Base-by-base conservation (phyloP, 2,329 filamentous ascomycete species). In the Neonectria hederae region DNA sequence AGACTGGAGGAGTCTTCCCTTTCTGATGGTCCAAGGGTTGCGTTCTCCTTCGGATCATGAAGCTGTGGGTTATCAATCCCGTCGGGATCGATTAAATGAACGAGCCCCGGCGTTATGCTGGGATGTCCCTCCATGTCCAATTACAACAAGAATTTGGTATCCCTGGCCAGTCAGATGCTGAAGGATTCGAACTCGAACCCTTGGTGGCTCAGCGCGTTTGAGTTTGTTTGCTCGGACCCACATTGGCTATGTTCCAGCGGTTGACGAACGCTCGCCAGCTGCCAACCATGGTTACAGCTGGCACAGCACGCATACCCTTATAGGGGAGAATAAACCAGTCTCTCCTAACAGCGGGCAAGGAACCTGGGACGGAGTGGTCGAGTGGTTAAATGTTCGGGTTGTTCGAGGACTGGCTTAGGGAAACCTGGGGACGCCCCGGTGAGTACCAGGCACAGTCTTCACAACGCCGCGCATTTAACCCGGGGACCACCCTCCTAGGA, bases 221-320 rank as follows among this genome's bases (percentile, higher is more conserved):
- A 8, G 13, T 51, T 32, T 21, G 17, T 26, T 49, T 24, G 48
- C 48, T 32, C 6, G 48, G 45, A 26, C 13, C 45, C 22, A 26
- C 45, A 26, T 19, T 26, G 22, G 45, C 24, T 13, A 19, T n/a
- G 22, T n/a, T 21, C 48, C 13, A 51, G 48, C 32, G 48, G 48
- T 51, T 32, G 58, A 32, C 64, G 59, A 54, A 54, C 51, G 54
- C 40, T 56, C 32, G 54, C 61, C 69, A 66, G 56, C 65, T 51
- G 66, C 19, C 28, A 35, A 32, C 51, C 46, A 48, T 48, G 49
- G 21, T 30, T 24, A 22, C 30, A 53, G 38, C 58, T 26, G 42
- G 30, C 35, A 10, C 14, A 35, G 17, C 19, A 11, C 53, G 14
- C 32, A 45, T 54, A 57, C 40, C 52, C 54, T 69, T 57, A 68